Evolutionary conservation across 805 yeast genomes (phyloP), one percentile per base, ranked within the genome.

Genomic region (Sugiyamaella lignohabitans): DNA sequence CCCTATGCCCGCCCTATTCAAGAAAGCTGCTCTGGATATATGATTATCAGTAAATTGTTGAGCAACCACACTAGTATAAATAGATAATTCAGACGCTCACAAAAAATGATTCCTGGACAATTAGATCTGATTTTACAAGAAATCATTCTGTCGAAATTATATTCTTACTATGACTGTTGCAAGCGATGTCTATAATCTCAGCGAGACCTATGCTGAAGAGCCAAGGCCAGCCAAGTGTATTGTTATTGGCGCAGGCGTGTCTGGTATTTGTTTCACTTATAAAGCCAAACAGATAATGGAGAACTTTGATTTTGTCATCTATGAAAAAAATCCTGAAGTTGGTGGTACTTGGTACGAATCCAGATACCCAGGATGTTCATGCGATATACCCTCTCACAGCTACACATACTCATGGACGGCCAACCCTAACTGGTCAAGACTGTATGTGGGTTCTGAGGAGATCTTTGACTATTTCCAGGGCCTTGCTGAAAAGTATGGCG

Each of bases 281-380:
- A 39, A 49, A 18, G 44, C 57, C 40, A 56, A 50, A 5, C 40
- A 48, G n/a, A 49, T 53, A 34, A 39, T 58, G 29, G 52, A 42
- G 18, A 49, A 58, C 47, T 36, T 56, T 18, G 58, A 57, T 20
- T 48, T 52, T 38, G 42, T 42, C 16, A 52, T 60, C 35, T 59
- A 60, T 43, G 65, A 61, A 43, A 57, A 56, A 47, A 61, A 59
- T 40, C 50, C 58, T 3, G 63, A 52, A 17, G 37, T 62, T 18
- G 57, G 63, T 2, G 64, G 64, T 1, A 59, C 59, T 8, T 59
- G 64, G 64, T 53, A 29, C 37, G 55, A 48, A 19, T 50, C 54
- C 43, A 45, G 37, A 19, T 58, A 58, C 36, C 62, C 62, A 6
- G 63, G 63, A 8, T 55, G 55, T 4, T 35, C 47, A 24, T 53